Conservation (phyloP, 805 yeast genomes). For the Dipodascopsis tothii region DNA sequence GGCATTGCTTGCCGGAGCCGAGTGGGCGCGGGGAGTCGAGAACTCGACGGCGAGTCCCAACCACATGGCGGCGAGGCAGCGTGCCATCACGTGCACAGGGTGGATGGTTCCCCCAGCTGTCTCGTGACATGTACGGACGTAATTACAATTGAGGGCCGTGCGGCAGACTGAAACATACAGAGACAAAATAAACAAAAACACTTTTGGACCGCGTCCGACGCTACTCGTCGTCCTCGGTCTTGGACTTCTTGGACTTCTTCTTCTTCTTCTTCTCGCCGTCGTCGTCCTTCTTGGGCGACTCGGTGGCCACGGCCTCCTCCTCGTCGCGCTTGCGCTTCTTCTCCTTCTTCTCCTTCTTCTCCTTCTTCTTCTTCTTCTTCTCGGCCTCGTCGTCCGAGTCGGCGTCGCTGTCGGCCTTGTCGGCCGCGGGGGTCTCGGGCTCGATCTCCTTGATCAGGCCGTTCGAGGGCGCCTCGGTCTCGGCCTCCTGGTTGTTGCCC, state of each 20-base stretch:
- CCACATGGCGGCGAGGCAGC: no score
- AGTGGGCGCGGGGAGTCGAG: no score
- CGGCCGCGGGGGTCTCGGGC: slow-evolving; percentile 24
- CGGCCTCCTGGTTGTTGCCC: slow-evolving; percentile 55
- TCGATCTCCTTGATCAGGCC: slow-evolving; percentile 9
- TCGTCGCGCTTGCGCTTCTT: slow-evolving; percentile 39
- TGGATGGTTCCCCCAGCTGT: not conserved
- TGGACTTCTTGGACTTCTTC: slow-evolving; percentile 20
- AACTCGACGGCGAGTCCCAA: no score
- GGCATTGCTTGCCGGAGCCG: no score
- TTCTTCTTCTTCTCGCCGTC: slow-evolving; percentile 16
- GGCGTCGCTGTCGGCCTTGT: slow-evolving; percentile 27
- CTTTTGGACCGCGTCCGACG: slow-evolving; percentile 11
- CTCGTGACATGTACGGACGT: not conserved
- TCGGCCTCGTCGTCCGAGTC: slow-evolving; percentile 39
- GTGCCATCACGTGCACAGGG: no score
- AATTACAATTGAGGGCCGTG: not conserved
- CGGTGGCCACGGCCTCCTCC: slow-evolving; percentile 8
- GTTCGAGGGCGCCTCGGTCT: slow-evolving; percentile 28
- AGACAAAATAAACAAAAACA: not conserved
- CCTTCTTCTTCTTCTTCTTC: slow-evolving; percentile 58
- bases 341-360: slow-evolving; percentile 47
- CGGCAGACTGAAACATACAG: not conserved
- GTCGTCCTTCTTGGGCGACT: slow-evolving; percentile 18
- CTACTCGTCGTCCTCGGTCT: slow-evolving; percentile 17